A percentile compares a stretch with the other conserved stretches of the same genome.
phyloP scores from a whole-genome alignment of 1,284 basidiomycete species.

The Tausonia pullulans region DNA sequence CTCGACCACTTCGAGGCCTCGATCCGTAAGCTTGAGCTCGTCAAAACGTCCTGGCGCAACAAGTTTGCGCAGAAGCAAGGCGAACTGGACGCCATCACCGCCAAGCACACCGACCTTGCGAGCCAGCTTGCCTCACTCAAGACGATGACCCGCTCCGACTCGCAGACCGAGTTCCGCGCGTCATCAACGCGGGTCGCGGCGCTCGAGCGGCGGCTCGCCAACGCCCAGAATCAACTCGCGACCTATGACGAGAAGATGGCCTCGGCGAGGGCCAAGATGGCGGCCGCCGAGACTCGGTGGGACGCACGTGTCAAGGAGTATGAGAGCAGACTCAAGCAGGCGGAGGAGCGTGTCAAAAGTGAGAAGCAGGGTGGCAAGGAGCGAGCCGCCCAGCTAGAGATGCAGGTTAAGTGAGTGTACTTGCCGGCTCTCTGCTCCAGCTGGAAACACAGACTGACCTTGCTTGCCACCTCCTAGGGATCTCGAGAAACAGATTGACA shows the following conservation, averaged over 20 bases:
- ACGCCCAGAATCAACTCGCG: conserved; percentile 68
- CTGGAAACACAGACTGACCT: background rate
- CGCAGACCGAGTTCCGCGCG: conserved; percentile 55
- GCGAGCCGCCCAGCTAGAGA: conserved; percentile 39
- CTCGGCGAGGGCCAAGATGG: conserved; percentile 55
- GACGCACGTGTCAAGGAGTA: conserved; percentile 86
- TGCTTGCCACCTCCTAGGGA: conserved; percentile 20
- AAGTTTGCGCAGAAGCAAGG: conserved; percentile 73
- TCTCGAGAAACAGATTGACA: conserved; percentile 30
- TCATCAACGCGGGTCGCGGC: conserved; percentile 5
- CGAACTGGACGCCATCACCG: conserved; percentile 72
- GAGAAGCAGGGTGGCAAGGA: conserved; percentile 94
- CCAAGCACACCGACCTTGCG: conserved; percentile 63
- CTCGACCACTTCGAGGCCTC: conserved; percentile 86
- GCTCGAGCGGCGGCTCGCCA: conserved; percentile 61
- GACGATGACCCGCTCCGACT: conserved; percentile 53
- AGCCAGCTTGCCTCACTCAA: conserved; percentile 57
- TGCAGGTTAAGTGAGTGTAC: conserved; percentile 30
- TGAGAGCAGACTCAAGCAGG: conserved; percentile 65
- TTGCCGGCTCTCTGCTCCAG: background rate
- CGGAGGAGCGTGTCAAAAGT: conserved; percentile 88
- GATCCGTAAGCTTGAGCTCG: conserved; percentile 71
- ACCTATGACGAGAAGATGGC: conserved; percentile 73
- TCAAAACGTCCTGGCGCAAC: conserved; percentile 74
- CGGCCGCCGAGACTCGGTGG: conserved; percentile 70